phyloP scores from a whole-genome alignment of 257 asterid genomes.

The Nicotiana tabacum region DNA sequence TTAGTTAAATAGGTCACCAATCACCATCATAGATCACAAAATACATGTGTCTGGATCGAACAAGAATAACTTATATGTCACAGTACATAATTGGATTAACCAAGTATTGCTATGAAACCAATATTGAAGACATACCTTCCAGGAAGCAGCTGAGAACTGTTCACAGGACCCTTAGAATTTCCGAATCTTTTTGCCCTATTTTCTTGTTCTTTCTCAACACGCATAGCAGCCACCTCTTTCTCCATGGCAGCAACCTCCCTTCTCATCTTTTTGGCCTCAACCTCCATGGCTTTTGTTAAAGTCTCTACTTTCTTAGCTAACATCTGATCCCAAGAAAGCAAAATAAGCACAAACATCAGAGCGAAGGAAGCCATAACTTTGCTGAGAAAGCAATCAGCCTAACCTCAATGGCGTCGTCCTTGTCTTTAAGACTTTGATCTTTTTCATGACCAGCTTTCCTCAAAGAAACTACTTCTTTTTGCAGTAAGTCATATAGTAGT shows the following conservation, averaged over 20 bases:
- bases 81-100: neutral
- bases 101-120: conserved; percentile 3
- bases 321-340: conserved; percentile 40
- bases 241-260: conserved; percentile 98
- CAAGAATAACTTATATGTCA: neutral
- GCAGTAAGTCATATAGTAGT: conserved; percentile 67
- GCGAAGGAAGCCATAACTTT: neutral
- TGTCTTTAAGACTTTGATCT: conserved; percentile 95
- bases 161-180: conserved; percentile 54
- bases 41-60: too few species aligned
- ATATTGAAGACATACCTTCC: conserved; percentile 54
- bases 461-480: conserved; percentile 80
- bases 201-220: conserved; percentile 84
- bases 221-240: conserved; percentile 97
- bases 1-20: neutral
- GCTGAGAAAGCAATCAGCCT: conserved; percentile 16
- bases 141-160: conserved; percentile 61
- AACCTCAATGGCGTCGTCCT: conserved; percentile 97
- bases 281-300: conserved; percentile 93
- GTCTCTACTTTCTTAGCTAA: conserved; percentile 94
- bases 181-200: conserved; percentile 61
- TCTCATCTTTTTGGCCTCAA: conserved; percentile 97
- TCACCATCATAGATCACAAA: too few species aligned
- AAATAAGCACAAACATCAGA: neutral
- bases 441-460: conserved; percentile 86